phyloP scores from a whole-genome alignment of 2,329 filamentous ascomycete genomes.

The Fusarium udum region DNA sequence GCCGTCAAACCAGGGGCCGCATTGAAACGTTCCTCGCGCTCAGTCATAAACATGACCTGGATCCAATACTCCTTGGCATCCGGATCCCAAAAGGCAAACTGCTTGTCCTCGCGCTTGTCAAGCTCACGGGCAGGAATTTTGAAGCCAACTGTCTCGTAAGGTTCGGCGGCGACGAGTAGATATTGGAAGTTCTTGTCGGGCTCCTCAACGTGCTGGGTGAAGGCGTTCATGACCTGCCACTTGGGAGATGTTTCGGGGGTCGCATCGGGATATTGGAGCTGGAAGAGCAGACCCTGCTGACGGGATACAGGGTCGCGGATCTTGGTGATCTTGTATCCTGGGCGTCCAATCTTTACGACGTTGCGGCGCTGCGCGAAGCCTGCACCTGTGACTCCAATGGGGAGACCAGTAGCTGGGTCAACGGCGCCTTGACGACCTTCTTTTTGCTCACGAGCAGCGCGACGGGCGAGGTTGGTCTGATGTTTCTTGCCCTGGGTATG shows the following conservation, averaged over 20 bases:
- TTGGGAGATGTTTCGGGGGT: conserved; percentile 77
- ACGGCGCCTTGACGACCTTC: conserved; percentile 76
- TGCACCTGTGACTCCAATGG: conserved; percentile 75
- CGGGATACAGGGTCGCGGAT: conserved; percentile 86
- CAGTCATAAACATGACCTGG: conserved; percentile 97
- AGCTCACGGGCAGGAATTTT: conserved; percentile 95
- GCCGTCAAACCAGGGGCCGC: conserved; percentile 69
- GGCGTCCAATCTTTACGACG: conserved; percentile 91
- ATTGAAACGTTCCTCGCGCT: conserved; percentile 89
- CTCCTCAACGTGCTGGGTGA: conserved; percentile 94
- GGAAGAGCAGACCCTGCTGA: conserved; percentile 92
- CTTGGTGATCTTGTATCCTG: conserved; percentile 98
- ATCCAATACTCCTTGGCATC: conserved; percentile 98
- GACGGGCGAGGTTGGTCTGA: conserved; percentile 95
- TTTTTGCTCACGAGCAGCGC: conserved; percentile 94
- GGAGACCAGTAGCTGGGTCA: conserved; percentile 74
- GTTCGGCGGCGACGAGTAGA: conserved; percentile 91
- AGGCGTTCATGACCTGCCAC: conserved; percentile 97
- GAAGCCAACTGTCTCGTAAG: conserved; percentile 97
- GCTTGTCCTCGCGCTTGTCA: conserved; percentile 85
- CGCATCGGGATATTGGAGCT: conserved; percentile 95
- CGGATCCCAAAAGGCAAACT: conserved; percentile 95
- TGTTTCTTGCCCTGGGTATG: conserved; percentile 99
- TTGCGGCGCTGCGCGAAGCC: conserved; percentile 80
- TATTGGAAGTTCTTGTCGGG: conserved; percentile 96